Conservation (phyloP, 2,329 filamentous ascomycete species). For the Colletotrichum gloeosporioides region DNA sequence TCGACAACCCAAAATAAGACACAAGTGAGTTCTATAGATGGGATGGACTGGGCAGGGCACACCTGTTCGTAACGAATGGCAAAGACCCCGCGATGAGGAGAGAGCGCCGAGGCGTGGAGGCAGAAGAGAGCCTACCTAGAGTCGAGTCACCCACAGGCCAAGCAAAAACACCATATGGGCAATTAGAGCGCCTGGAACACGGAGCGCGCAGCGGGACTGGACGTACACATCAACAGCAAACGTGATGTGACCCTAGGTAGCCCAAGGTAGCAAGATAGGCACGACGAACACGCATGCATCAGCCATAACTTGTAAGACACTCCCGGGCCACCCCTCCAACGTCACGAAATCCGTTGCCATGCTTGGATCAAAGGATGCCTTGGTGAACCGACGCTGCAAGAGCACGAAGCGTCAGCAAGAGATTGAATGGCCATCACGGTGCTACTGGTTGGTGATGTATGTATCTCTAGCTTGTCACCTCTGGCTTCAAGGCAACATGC, state of each 20-base stretch:
- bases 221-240: neutral
- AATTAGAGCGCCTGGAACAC: neutral
- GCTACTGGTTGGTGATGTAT: neutral
- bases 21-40: neutral
- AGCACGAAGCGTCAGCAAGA: neutral
- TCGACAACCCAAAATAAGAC: neutral
- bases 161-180: neutral
- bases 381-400: neutral
- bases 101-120: neutral
- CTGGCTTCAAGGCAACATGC: neutral
- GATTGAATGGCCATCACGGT: neutral
- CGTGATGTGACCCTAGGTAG: neutral
- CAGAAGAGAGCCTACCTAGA: neutral
- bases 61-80: neutral
- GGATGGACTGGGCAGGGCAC: neutral
- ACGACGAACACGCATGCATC: neutral
- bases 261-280: neutral
- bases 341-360: neutral
- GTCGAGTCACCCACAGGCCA: neutral
- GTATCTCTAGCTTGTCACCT: neutral
- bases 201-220: neutral
- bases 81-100: neutral
- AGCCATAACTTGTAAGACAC: neutral
- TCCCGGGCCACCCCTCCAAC: neutral
- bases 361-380: neutral